phyloP scores from a whole-genome alignment of 2,329 filamentous ascomycete species.

The Ceratocystis destructans region DNA sequence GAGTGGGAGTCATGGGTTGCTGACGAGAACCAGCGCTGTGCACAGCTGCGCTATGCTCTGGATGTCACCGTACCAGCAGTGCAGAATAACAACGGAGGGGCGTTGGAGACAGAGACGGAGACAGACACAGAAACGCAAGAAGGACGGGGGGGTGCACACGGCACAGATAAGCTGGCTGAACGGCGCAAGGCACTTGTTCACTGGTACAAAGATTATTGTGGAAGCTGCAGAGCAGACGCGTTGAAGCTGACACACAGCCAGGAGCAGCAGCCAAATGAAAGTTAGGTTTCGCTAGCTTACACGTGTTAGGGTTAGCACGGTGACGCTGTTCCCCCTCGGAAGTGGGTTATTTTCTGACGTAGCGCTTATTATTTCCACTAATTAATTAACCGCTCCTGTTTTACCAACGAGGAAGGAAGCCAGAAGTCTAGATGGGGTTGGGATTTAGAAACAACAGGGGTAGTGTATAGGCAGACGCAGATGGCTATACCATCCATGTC shows the following conservation, averaged over 20 bases:
- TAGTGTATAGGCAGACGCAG: too few relatives aligned
- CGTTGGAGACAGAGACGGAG: slow-evolving; percentile 7
- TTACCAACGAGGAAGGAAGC: too few relatives aligned
- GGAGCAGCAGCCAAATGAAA: background rate
- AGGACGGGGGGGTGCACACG: slow-evolving; percentile 25
- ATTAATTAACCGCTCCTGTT: too few relatives aligned
- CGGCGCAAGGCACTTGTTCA: slow-evolving; percentile 29
- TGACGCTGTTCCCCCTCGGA: too few relatives aligned
- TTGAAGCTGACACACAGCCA: slow-evolving; percentile 21
- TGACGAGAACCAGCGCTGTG: slow-evolving; percentile 65
- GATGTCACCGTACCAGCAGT: background rate
- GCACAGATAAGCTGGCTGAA: slow-evolving; percentile 25
- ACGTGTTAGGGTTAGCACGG: too few relatives aligned
- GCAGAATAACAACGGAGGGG: too few relatives aligned
- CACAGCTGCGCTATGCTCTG: slow-evolving; percentile 33
- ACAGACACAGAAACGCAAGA: slow-evolving; percentile 25
- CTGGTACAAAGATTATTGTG: slow-evolving; percentile 43
- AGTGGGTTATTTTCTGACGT: too few relatives aligned
- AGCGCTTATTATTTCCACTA: too few relatives aligned
- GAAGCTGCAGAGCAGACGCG: slow-evolving; percentile 40
- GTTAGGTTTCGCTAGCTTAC: background rate
- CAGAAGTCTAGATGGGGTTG: too few relatives aligned
- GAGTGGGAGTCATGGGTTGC: slow-evolving; percentile 91
- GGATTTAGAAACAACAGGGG: too few relatives aligned
- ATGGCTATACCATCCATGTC: too few relatives aligned